phyloP scores from a whole-genome alignment of 768 basidiomycete species.

The Termitomyces sp. region DNA sequence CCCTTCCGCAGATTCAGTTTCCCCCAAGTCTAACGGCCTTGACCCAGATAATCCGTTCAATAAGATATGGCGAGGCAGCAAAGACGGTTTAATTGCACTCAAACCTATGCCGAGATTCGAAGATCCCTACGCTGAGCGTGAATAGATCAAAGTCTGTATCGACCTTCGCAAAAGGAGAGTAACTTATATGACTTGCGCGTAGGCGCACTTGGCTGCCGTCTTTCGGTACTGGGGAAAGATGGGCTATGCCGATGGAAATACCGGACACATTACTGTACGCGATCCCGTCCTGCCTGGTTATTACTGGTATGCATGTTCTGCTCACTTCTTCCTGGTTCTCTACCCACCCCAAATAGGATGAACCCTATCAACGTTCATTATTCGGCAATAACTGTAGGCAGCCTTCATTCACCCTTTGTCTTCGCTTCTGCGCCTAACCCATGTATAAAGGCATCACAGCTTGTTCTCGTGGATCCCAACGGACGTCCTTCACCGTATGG shows the following conservation, averaged over 20 bases:
- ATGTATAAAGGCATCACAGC: slow-evolving; percentile 17
- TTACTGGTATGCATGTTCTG: slow-evolving; percentile 15
- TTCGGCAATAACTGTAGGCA: slow-evolving; percentile 19
- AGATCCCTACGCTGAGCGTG: slow-evolving; percentile 19
- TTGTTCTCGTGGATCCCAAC: slow-evolving; percentile 21
- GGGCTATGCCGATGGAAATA: slow-evolving; percentile 42
- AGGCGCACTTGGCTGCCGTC: slow-evolving; percentile 22
- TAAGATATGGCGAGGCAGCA: slow-evolving; percentile 16
- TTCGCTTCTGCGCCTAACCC: background rate
- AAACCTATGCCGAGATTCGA: slow-evolving; percentile 17
- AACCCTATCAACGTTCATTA: slow-evolving; percentile 22
- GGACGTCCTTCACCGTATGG: slow-evolving; percentile 20
- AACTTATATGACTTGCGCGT: background rate
- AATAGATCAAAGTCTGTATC: slow-evolving; percentile 20
- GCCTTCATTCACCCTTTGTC: background rate
- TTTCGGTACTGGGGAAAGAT: slow-evolving; percentile 28
- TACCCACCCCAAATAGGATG: slow-evolving; percentile 14
- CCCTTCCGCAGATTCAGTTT: slow-evolving; percentile 9
- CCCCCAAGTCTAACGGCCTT: background rate
- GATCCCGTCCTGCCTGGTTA: slow-evolving; percentile 22
- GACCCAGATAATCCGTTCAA: slow-evolving; percentile 11
- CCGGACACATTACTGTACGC: slow-evolving; percentile 47
- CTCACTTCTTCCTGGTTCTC: background rate
- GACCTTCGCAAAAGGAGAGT: background rate
- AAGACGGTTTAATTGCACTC: slow-evolving; percentile 16